Evolutionary conservation across 768 basidiomycete species (phyloP).

Genomic region (Collybia sordida): DNA sequence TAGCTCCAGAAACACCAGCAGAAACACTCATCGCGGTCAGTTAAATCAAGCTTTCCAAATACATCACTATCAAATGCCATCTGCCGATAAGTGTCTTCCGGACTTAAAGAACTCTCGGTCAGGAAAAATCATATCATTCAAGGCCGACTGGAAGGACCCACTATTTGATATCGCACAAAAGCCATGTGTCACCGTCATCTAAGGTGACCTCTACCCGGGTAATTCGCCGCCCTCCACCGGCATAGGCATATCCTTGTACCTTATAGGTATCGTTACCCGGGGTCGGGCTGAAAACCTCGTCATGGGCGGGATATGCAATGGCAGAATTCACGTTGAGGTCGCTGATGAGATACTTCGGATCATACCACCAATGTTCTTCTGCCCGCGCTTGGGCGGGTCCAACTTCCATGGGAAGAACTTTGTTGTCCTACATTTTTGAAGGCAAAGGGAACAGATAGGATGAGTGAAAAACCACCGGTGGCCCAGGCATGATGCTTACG

Average conservation of each 20-base stretch:
- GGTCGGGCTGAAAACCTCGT: conserved; percentile 32
- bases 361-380: conserved; percentile 56
- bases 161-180: conserved; percentile 35
- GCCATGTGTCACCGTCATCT: conserved; percentile 53
- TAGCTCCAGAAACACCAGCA: conserved; percentile 66
- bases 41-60: conserved; percentile 50
- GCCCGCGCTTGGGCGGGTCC: conserved; percentile 50
- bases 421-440: conserved; percentile 45
- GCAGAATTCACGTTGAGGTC: conserved; percentile 63
- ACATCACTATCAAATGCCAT: conserved; percentile 32
- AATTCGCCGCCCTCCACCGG: conserved; percentile 58
- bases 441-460: not conserved
- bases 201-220: conserved; percentile 57
- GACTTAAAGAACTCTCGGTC: conserved; percentile 14
- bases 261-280: conserved; percentile 28
- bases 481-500: too few species aligned
- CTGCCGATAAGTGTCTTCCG: conserved; percentile 50
- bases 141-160: not conserved
- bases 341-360: conserved; percentile 44
- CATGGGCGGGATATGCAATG: conserved; percentile 55
- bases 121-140: too few species aligned
- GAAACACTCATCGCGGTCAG: conserved; percentile 48
- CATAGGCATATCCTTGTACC: conserved; percentile 59
- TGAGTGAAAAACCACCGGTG: not conserved
- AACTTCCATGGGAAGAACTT: conserved; percentile 54